A percentile compares a stretch with the other conserved stretches of the same genome.
phyloP scores from a whole-genome alignment of 108 stramenopile species.

The Nitzschia putrida region DNA sequence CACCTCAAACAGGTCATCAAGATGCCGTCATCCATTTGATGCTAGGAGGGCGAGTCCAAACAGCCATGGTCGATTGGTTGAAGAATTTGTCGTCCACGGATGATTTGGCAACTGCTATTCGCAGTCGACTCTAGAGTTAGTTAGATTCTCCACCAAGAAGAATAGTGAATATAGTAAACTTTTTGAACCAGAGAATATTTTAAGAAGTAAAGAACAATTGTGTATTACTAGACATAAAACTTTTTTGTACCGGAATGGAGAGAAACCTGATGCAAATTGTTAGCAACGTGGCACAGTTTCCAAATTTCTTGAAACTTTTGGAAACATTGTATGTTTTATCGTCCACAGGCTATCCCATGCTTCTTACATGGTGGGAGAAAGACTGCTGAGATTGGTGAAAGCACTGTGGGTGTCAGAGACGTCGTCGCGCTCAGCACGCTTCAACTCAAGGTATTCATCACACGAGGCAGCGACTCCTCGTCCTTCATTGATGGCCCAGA shows the following conservation, averaged over 20 bases:
- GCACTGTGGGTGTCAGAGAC: constrained; percentile 54
- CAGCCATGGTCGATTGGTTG: constrained; percentile 43
- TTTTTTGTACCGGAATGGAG: no score
- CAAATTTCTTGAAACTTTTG: no score
- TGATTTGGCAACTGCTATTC: neutral
- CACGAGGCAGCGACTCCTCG: constrained; percentile 91
- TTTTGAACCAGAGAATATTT: neutral
- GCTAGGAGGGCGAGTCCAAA: constrained; percentile 55
- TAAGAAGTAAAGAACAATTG: neutral
- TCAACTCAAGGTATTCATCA: constrained; percentile 78
- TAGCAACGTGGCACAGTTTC: no score
- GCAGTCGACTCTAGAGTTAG: neutral
- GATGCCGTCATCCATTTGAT: constrained; percentile 78
- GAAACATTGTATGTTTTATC: no score
- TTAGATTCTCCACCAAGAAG: neutral
- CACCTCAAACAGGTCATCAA: constrained; percentile 67
- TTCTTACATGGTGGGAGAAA: constrained; percentile 59
- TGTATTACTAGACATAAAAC: no score
- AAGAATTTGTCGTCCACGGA: neutral
- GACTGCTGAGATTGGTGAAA: constrained; percentile 85
- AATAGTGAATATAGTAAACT: neutral
- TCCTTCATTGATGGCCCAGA: constrained; percentile 98
- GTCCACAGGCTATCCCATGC: no score
- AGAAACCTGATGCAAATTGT: no score
- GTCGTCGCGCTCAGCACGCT: constrained; percentile 57